A percentile compares a stretch with the other conserved stretches of the same genome.
Conservation (phyloP, 1,139 yeast genomes). For the Nakaseomyces uthaithaninus region DNA sequence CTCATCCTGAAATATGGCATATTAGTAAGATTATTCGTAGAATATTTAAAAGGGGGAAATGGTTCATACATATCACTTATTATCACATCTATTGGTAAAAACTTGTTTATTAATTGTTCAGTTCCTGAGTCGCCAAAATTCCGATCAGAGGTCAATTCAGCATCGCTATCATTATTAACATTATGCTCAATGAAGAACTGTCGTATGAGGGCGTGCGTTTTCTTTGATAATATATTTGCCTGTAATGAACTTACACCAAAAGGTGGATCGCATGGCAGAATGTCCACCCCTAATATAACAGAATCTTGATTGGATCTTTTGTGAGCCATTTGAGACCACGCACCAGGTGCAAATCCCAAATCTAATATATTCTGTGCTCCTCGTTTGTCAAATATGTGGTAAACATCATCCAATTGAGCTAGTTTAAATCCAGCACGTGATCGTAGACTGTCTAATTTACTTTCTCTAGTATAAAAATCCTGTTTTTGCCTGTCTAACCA, state of each 20-base stretch:
- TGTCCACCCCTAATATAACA: slow-evolving; percentile 74
- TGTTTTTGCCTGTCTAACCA: slow-evolving; percentile 68
- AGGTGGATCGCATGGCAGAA: slow-evolving; percentile 73
- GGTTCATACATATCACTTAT: slow-evolving; percentile 86
- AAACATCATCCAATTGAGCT: slow-evolving; percentile 58
- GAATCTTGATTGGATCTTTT: slow-evolving; percentile 52
- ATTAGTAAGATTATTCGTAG: slow-evolving; percentile 66
- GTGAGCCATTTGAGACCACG: slow-evolving; percentile 83
- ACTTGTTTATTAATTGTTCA: slow-evolving; percentile 10
- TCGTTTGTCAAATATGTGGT: slow-evolving; percentile 45
- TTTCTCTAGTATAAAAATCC: slow-evolving; percentile 59
- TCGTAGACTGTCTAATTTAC: slow-evolving; percentile 53
- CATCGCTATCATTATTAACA: slow-evolving; percentile 16
- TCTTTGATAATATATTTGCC: slow-evolving; percentile 69
- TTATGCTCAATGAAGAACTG: slow-evolving; percentile 46
- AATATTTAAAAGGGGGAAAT: slow-evolving; percentile 54
- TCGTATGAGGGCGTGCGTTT: slow-evolving; percentile 54
- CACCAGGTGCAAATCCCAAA: slow-evolving; percentile 92
- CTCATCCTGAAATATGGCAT: slow-evolving; percentile 72
- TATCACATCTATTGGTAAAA: slow-evolving; percentile 53
- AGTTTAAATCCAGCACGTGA: slow-evolving; percentile 91
- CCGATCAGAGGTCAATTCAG: slow-evolving; percentile 1
- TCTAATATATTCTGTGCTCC: slow-evolving; percentile 56
- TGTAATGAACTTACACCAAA: slow-evolving; percentile 72
- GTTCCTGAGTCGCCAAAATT: slow-evolving; percentile 22